Conservation (phyloP, 2,329 filamentous ascomycete genomes). For the Penicillium palitans region DNA sequence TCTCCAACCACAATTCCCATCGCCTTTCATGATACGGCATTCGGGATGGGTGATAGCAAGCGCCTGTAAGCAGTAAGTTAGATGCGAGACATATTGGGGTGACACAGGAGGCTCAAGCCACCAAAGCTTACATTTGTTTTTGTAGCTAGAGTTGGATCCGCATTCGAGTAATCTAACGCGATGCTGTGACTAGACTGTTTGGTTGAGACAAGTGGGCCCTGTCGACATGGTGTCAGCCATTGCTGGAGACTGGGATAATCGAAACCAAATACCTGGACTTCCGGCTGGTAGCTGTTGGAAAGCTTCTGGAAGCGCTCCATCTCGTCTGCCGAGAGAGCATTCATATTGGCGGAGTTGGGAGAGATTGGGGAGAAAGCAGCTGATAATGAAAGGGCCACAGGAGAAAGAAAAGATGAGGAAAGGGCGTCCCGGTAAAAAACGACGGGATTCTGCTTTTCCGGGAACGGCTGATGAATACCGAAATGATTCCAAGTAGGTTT, state of each 20-base stretch:
- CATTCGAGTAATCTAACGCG: constrained; percentile 81
- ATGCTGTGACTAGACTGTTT: constrained; percentile 76
- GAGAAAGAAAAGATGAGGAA: constrained; percentile 25
- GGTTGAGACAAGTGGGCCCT: constrained; percentile 82
- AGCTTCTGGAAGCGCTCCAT: constrained; percentile 63
- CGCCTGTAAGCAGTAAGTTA: constrained; percentile 52
- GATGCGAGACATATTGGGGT: background rate
- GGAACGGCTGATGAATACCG: constrained; percentile 33
- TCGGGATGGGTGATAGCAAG: constrained; percentile 82
- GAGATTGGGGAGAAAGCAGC: constrained; percentile 14
- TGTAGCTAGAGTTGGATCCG: constrained; percentile 77
- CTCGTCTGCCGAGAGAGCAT: constrained; percentile 51
- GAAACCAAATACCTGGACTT: constrained; percentile 49
- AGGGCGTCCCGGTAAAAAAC: constrained; percentile 26
- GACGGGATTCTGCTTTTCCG: constrained; percentile 31
- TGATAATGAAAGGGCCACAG: constrained; percentile 26
- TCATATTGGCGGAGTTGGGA: constrained; percentile 33
- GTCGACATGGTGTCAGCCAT: constrained; percentile 27
- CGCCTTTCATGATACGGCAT: constrained; percentile 83
- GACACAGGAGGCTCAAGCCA: background rate
- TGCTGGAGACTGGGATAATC: background rate
- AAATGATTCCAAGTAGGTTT: constrained; percentile 35
- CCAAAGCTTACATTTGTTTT: constrained; percentile 71
- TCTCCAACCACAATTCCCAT: constrained; percentile 97
- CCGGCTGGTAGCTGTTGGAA: constrained; percentile 61